Evolutionary conservation across 1,284 basidiomycete species (phyloP).

Genomic region (Hymenochaete sp.): DNA sequence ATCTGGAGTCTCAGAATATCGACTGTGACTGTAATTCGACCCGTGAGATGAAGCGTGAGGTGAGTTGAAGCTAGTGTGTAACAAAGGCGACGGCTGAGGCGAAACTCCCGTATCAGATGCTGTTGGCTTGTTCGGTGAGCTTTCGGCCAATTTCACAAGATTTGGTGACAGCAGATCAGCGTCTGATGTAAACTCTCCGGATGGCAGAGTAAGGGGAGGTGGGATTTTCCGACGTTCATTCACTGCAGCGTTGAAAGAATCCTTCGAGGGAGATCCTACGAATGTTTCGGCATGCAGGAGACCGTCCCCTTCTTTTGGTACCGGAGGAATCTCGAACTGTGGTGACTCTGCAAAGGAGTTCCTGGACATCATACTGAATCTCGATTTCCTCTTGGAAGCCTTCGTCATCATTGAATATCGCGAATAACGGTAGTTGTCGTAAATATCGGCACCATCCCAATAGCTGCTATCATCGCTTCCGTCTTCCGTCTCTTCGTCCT

Average conservation of each 20-base stretch:
- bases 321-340: slow-evolving; percentile 5
- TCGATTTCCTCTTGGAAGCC: slow-evolving; percentile 17
- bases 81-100: slow-evolving; percentile 18
- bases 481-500: slow-evolving; percentile 22
- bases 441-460: slow-evolving; percentile 59
- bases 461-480: slow-evolving; percentile 44
- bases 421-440: slow-evolving; percentile 68
- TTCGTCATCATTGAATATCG: slow-evolving; percentile 35
- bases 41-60: slow-evolving; percentile 9
- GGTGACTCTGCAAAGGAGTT: background rate
- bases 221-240: slow-evolving; percentile 10
- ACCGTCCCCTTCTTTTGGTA: slow-evolving; percentile 5
- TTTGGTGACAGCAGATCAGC: background rate
- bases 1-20: slow-evolving; percentile 2
- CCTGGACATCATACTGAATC: slow-evolving; percentile 11
- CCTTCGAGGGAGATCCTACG: background rate
- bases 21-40: too few species aligned
- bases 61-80: slow-evolving; percentile 19
- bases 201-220: slow-evolving; percentile 13
- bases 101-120: background rate
- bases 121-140: background rate
- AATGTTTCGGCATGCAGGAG: background rate
- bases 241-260: background rate
- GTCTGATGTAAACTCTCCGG: background rate
- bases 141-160: too few species aligned